Percentiles rank a stretch among this genome's conserved stretches.
phyloP scores from a whole-genome alignment of 495 filamentous ascomycete species.

The Aspergillus sclerotiicarbonarius region DNA sequence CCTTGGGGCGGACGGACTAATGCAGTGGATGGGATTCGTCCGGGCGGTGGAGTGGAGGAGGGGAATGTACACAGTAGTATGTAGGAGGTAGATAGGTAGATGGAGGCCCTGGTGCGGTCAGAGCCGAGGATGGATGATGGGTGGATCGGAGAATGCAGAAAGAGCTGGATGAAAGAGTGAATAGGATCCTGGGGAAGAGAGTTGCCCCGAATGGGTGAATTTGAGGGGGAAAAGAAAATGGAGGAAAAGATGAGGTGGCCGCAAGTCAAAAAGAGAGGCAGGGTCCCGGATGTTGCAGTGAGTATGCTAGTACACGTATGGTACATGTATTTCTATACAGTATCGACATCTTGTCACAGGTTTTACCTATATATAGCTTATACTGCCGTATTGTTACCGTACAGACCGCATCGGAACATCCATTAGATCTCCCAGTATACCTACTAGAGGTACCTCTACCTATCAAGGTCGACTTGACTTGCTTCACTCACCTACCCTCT shows the following conservation, averaged over 20 bases:
- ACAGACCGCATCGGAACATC: no score
- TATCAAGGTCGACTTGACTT: no score
- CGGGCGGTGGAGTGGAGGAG: slow-evolving; percentile 12
- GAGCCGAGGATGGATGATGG: not conserved
- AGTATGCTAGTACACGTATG: not conserved
- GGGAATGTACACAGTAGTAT: no score
- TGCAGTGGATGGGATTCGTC: slow-evolving; percentile 27
- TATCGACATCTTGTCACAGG: no score
- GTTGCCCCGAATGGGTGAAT: not conserved
- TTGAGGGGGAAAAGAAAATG: not conserved
- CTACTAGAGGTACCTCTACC: no score
- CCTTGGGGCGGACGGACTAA: slow-evolving; percentile 32
- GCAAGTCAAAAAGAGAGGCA: not conserved
- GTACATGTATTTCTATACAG: not conserved
- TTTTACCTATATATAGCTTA: no score
- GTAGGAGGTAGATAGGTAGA: no score
- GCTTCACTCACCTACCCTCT: no score
- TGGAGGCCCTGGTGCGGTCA: not conserved
- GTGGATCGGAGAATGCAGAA: not conserved
- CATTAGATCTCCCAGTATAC: no score
- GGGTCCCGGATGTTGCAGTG: not conserved
- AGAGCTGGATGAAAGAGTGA: not conserved
- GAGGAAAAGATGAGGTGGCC: not conserved
- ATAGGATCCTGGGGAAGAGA: not conserved
- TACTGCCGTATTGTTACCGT: no score